These are phyloP conservation scores for Tympanopsis confertula DNA, from an alignment of 2,329 filamentous ascomycete species.

Conservation along the genomic window DNA sequence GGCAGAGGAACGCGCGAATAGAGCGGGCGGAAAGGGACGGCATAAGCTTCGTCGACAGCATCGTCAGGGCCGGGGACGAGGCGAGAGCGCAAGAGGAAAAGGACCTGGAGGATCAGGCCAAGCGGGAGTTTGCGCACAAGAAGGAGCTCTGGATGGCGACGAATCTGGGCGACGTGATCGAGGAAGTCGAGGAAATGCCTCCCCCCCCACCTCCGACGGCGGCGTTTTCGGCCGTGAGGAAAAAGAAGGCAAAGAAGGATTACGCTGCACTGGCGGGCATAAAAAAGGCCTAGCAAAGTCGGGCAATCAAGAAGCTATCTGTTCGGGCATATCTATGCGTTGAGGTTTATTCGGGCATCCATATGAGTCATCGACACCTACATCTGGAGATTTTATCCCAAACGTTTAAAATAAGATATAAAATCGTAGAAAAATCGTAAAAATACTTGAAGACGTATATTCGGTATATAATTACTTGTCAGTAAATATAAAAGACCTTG, in stretches of 20 bases:
- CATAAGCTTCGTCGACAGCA: slow-evolving; percentile 43
- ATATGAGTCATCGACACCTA: background rate
- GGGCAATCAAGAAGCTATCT: background rate
- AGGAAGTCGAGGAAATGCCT: background rate
- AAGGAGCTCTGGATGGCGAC: slow-evolving; percentile 5
- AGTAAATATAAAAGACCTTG: too few relatives aligned
- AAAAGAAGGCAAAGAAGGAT: background rate
- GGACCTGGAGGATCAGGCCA: slow-evolving; percentile 52
- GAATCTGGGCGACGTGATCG: background rate
- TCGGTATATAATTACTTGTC: too few relatives aligned
- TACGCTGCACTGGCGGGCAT: background rate
- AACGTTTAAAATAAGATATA: too few relatives aligned
- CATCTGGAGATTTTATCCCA: too few relatives aligned
- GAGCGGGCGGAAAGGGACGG: slow-evolving; percentile 64
- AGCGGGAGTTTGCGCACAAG: background rate
- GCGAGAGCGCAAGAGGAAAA: slow-evolving; percentile 62
- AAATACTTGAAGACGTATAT: too few relatives aligned
- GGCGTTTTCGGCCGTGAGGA: background rate
- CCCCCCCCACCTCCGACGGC: background rate
- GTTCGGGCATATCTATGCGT: background rate
- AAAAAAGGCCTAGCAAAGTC: too few relatives aligned
- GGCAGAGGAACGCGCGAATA: slow-evolving; percentile 78
- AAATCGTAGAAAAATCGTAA: too few relatives aligned
- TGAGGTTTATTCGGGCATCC: background rate
- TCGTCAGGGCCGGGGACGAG: slow-evolving; percentile 41